Evolutionary conservation across 192 early-diverging fungal genomes (phyloP).

Genomic region (Coemansia sp.): DNA sequence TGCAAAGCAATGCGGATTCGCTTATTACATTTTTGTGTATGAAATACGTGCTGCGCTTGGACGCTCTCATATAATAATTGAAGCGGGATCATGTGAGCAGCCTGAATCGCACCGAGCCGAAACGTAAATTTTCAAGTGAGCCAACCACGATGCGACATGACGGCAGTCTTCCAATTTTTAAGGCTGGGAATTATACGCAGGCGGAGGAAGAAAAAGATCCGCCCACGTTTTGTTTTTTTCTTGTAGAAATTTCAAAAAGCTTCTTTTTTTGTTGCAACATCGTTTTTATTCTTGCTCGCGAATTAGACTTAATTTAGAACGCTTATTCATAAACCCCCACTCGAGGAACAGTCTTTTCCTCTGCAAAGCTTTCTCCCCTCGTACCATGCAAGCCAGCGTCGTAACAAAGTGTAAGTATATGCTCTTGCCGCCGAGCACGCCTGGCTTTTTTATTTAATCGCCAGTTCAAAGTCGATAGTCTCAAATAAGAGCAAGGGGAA

Average conservation of each 20-base stretch:
- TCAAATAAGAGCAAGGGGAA: background rate
- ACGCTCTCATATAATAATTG: background rate
- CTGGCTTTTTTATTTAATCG: background rate
- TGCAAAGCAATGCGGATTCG: background rate
- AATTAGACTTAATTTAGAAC: slow-evolving; percentile 8
- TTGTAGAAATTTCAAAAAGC: slow-evolving; percentile 9
- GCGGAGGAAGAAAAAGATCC: background rate
- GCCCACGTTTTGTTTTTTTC: slow-evolving; percentile 10
- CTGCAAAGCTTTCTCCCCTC: slow-evolving; percentile 2
- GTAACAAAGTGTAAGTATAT: slow-evolving; percentile 15
- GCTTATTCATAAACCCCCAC: slow-evolving; percentile 7
- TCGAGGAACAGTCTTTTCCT: background rate
- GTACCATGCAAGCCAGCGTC: slow-evolving; percentile 8
- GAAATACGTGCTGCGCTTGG: background rate
- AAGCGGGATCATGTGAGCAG: background rate
- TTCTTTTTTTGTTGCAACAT: slow-evolving; percentile 7
- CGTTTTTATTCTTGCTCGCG: background rate
- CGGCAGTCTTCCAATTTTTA: background rate
- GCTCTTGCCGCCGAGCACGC: too few relatives aligned
- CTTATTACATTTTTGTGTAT: background rate
- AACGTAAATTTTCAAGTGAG: background rate
- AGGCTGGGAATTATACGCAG: slow-evolving; percentile 1
- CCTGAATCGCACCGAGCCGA: background rate
- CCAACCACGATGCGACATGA: background rate
- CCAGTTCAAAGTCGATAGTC: background rate